Evolutionary conservation across 805 yeast genomes (phyloP).

Genomic region (Scheffersomyces coipomensis): DNA sequence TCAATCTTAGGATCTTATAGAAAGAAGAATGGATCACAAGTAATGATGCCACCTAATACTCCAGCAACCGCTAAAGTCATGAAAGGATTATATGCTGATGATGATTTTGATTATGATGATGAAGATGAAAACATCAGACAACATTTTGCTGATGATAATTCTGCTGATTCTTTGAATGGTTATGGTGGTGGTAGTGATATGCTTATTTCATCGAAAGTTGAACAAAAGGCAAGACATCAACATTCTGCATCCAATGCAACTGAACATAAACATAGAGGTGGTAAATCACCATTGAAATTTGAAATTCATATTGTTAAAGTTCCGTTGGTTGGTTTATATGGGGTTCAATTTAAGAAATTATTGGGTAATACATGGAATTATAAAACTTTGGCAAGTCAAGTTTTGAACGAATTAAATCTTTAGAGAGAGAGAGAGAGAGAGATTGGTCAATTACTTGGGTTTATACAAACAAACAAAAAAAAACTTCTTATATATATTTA

Average conservation of each 20-base stretch:
- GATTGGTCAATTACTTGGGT: too few relatives aligned
- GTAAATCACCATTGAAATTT: slow-evolving; percentile 66
- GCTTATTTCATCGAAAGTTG: slow-evolving; percentile 58
- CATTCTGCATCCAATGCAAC: slow-evolving; percentile 25
- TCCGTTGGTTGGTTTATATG: slow-evolving; percentile 84
- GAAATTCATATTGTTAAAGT: slow-evolving; percentile 92
- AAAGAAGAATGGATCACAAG: slow-evolving; percentile 45
- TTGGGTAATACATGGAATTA: slow-evolving; percentile 95
- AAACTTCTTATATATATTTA: too few relatives aligned
- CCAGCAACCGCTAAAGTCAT: slow-evolving; percentile 48
- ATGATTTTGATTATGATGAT: slow-evolving; percentile 21
- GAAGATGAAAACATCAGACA: slow-evolving; percentile 28
- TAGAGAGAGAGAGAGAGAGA: too few relatives aligned
- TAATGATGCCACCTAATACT: slow-evolving; percentile 51
- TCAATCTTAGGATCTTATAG: slow-evolving; percentile 48
- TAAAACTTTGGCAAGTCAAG: slow-evolving; percentile 84
- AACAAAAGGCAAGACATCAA: slow-evolving; percentile 44
- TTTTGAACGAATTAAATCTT: slow-evolving; percentile 68
- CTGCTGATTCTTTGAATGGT: slow-evolving; percentile 56
- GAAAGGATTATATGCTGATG: slow-evolving; percentile 25
- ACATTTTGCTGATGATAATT: slow-evolving; percentile 51
- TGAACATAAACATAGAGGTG: slow-evolving; percentile 11
- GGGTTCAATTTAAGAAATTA: slow-evolving; percentile 91
- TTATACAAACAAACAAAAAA: too few relatives aligned
- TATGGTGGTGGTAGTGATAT: slow-evolving; percentile 57